Percentiles rank a stretch among this genome's conserved stretches.
Evolutionary conservation across 2,329 filamentous ascomycete species (phyloP).

Genomic region (Phyllosticta citrichinensis): DNA sequence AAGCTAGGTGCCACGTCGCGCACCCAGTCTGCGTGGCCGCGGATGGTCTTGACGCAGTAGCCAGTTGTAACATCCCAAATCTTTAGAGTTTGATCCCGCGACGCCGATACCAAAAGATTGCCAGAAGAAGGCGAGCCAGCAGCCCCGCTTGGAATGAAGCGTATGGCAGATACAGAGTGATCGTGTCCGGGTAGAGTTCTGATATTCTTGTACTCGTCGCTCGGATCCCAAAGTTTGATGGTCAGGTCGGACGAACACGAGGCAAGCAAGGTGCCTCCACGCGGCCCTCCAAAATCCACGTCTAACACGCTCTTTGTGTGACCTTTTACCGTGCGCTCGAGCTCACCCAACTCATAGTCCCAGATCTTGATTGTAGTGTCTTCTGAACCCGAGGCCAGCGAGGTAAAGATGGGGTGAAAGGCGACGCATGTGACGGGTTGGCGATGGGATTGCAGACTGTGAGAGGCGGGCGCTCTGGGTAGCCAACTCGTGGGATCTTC

Average conservation of each 20-base stretch:
- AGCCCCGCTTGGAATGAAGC: constrained; percentile 77
- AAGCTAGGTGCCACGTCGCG: constrained; percentile 72
- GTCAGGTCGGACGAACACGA: constrained; percentile 83
- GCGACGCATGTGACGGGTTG: constrained; percentile 76
- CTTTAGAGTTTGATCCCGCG: constrained; percentile 70
- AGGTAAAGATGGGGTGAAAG: constrained; percentile 87
- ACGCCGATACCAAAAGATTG: constrained; percentile 78
- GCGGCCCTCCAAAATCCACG: constrained; percentile 80
- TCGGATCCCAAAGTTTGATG: constrained; percentile 91
- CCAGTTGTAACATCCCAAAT: constrained; percentile 93
- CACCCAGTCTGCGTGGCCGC: constrained; percentile 84
- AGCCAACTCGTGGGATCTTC: constrained; percentile 81
- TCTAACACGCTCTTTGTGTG: constrained; percentile 84
- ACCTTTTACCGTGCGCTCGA: constrained; percentile 83
- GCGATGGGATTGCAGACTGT: constrained; percentile 75
- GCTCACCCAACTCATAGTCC: constrained; percentile 91
- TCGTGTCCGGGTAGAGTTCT: constrained; percentile 84
- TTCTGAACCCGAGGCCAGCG: constrained; percentile 80
- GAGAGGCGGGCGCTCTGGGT: constrained; percentile 68
- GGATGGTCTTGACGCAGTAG: constrained; percentile 83
- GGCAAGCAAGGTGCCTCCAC: constrained; percentile 67
- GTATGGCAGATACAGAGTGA: constrained; percentile 79
- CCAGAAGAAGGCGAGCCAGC: constrained; percentile 68
- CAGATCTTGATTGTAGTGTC: constrained; percentile 94
- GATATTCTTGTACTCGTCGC: constrained; percentile 91